Percentiles rank a stretch among this genome's conserved stretches.
Conservation (phyloP, 2,329 filamentous ascomycete genomes). For the Penicillium sp. region DNA sequence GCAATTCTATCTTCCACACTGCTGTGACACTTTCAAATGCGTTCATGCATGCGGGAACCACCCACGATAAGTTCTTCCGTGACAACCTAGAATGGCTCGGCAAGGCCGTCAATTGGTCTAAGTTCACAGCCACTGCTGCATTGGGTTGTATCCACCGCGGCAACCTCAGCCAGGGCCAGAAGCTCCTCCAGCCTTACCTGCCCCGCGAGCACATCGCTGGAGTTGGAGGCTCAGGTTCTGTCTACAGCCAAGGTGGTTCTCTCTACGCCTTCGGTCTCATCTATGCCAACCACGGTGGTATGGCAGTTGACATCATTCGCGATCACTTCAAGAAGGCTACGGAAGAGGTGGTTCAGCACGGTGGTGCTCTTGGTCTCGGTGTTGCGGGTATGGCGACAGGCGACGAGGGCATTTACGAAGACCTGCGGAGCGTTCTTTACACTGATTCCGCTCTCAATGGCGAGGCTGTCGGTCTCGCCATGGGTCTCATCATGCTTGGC, state of each 20-base stretch:
- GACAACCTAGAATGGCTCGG: conserved; percentile 97
- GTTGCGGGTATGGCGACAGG: conserved; percentile 98
- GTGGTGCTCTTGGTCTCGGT: conserved; percentile 89
- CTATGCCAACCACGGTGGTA: conserved; percentile 94
- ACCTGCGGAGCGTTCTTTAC: conserved; percentile 83
- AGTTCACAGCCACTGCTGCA: conserved; percentile 95
- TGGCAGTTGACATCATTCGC: conserved; percentile 60
- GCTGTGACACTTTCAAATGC: conserved; percentile 96
- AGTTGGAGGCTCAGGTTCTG: conserved; percentile 74
- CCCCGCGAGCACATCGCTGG: conserved; percentile 65
- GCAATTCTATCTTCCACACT: conserved; percentile 98
- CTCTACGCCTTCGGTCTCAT: conserved; percentile 94
- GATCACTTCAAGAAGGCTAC: conserved; percentile 52
- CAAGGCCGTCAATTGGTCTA: conserved; percentile 99
- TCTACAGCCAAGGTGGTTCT: conserved; percentile 94
- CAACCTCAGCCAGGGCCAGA: conserved; percentile 88
- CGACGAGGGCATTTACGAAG: conserved; percentile 85
- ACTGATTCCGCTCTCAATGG: conserved; percentile 94
- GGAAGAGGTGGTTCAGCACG: conserved; percentile 88
- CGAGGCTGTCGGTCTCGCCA: conserved; percentile 90
- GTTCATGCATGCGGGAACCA: conserved; percentile 99
- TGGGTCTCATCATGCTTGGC: conserved; percentile 97
- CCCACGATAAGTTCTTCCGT: conserved; percentile 97
- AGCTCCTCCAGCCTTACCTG: conserved; percentile 91
- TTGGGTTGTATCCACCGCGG: conserved; percentile 95